Conservation (phyloP, 2,329 filamentous ascomycete genomes). For the Beauveria varroae region DNA sequence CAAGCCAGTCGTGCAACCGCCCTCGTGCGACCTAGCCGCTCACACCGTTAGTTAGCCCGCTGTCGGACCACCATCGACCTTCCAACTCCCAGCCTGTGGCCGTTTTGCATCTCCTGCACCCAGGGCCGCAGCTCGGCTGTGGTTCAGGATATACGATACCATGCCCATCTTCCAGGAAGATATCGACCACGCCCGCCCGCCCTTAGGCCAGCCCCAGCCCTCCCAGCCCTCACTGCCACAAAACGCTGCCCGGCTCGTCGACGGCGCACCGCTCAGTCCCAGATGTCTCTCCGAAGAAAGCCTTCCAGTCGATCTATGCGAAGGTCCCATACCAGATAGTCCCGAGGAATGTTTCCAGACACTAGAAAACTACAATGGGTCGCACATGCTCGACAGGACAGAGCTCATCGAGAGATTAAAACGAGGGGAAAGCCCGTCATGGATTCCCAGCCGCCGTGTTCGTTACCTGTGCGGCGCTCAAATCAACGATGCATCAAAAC, state of each 20-base stretch:
- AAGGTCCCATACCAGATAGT: slow-evolving; percentile 44
- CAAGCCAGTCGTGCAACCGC: not conserved
- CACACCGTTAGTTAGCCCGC: not conserved
- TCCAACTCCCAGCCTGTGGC: not conserved
- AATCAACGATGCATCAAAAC: not conserved
- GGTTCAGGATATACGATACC: slow-evolving; percentile 22
- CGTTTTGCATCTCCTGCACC: slow-evolving; percentile 12
- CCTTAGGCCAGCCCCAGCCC: slow-evolving; percentile 17
- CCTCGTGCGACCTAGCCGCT: not conserved
- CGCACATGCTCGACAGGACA: slow-evolving; percentile 52
- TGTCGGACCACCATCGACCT: not conserved
- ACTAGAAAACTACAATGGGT: slow-evolving; percentile 19
- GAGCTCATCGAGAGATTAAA: slow-evolving; percentile 83
- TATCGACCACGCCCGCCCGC: slow-evolving; percentile 28
- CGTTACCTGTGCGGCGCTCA: slow-evolving; percentile 16
- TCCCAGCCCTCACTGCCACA: slow-evolving; percentile 14
- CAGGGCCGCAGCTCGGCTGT: slow-evolving; percentile 24
- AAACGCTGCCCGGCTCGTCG: slow-evolving; percentile 10
- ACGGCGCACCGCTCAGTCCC: not conserved
- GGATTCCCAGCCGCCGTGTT: slow-evolving; percentile 60
- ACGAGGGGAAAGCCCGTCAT: slow-evolving; percentile 65
- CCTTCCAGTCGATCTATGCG: slow-evolving; percentile 53
- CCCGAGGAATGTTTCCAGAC: slow-evolving; percentile 21
- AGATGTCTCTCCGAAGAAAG: slow-evolving; percentile 49
- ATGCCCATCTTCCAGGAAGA: slow-evolving; percentile 56